Base-by-base conservation (phyloP, 2,329 filamentous ascomycete species). In the Ascomycota sp. region DNA sequence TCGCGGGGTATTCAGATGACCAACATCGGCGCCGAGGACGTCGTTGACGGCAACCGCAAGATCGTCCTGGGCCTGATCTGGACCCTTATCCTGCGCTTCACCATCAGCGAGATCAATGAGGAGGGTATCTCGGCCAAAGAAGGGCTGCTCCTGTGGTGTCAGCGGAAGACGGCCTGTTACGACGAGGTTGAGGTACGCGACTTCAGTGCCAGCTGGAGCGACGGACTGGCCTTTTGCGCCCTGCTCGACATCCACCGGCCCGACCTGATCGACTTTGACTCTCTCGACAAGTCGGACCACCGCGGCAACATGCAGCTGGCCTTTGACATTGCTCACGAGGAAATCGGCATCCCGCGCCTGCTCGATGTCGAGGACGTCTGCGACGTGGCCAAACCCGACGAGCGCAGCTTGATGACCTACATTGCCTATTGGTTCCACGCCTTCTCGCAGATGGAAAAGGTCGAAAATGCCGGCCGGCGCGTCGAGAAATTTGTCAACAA, bases 381-480 rank as follows among this genome's bases (percentile, higher is more conserved):
- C 53, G 89, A 98, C 51, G 86, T 98, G 25, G 69, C 83, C 21
- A 91, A 89, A 58, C 89, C 89, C 21, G 89, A 98, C 52, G 89
- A 98, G 56, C 76, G 82, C 45, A 91, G 80, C 52, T 66, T 98
- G 51, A 98, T 98, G 89, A 98, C 89, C 1, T 98, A 98, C 55
- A 98, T 98, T 46, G 89, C 89, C 41, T 98, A 98, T 62, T 98
- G 89, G 89, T 98, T 98, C 66, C 89, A 98, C 51, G 89, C 89
- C 45, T 98, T 98, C 53, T 95, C 86, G 25, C 86, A 95, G 49
- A 91, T 98, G 75, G 89, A 98, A 58, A 79, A 86, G 52, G 89
- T 98, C 7, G 89, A 98, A 56, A 98, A 98, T 51, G 89, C 89
- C 4, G 89, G 89, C 6, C 72, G 89, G 39, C 72, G 89, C 43